These are phyloP conservation scores for Penicillium cosmopolitanum DNA, from an alignment of 495 filamentous ascomycete species.

Conservation along the genomic window DNA sequence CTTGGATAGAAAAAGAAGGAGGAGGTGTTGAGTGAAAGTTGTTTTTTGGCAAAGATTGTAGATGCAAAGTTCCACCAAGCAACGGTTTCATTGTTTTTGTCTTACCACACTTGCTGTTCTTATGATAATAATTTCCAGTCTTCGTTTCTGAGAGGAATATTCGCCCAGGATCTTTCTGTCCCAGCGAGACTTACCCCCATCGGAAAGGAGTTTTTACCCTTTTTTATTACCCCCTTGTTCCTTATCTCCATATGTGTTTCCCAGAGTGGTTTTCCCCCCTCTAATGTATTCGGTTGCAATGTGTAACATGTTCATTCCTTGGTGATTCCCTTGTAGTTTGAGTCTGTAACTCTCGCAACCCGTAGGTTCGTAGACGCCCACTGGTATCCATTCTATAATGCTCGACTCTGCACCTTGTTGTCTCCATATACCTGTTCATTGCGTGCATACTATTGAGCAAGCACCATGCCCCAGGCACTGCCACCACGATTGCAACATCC, in stretches of 20 bases:
- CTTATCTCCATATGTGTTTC: conserved; percentile 23
- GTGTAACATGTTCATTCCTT: conserved; percentile 5
- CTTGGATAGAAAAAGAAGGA: neutral
- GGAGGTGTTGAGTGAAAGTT: conserved; percentile 7
- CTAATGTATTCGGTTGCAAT: conserved; percentile 34
- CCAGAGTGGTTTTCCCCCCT: conserved; percentile 12
- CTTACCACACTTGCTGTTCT: conserved; percentile 41
- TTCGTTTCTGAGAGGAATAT: conserved; percentile 43
- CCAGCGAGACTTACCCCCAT: conserved; percentile 26
- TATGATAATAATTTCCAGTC: conserved; percentile 51
- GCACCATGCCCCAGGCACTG: no score
- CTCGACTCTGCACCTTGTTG: neutral
- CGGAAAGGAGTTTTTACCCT: conserved; percentile 31
- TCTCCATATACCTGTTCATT: no score
- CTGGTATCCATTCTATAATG: no score
- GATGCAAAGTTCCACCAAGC: conserved; percentile 40
- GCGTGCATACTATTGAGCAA: no score
- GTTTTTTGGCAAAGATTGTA: conserved; percentile 27
- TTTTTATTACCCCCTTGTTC: conserved; percentile 23
- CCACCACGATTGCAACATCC: no score
- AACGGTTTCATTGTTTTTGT: conserved; percentile 38
- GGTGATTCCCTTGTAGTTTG: neutral
- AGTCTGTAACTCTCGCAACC: neutral
- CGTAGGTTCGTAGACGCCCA: no score
- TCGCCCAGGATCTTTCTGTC: conserved; percentile 32